These are phyloP conservation scores for Begonia masoniana DNA, from an alignment of 306 rosid genomes.

Conservation along the genomic window DNA sequence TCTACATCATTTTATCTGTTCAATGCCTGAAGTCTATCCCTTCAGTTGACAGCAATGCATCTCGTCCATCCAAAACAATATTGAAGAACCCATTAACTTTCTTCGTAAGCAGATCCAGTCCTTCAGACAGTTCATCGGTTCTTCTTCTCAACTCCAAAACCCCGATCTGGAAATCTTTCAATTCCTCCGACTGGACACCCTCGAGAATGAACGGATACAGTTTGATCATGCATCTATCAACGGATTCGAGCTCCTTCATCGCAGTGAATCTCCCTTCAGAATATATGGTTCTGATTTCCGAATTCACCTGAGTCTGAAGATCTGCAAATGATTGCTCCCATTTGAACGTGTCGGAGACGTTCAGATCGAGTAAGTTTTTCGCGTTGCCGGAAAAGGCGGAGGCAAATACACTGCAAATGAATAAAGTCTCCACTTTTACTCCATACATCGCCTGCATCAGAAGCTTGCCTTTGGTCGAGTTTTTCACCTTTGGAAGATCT, in stretches of 20 bases:
- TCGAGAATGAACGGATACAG: conserved; percentile 41
- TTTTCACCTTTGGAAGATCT: conserved; percentile 78
- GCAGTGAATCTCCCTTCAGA: conserved; percentile 27
- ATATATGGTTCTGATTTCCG: conserved; percentile 37
- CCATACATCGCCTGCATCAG: conserved; percentile 85
- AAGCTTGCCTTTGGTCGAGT: conserved; percentile 76
- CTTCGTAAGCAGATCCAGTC: conserved; percentile 56
- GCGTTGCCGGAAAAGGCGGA: conserved; percentile 47
- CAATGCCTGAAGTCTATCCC: too few relatives aligned
- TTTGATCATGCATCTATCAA: conserved; percentile 31
- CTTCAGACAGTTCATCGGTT: conserved; percentile 42
- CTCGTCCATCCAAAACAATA: conserved; percentile 50
- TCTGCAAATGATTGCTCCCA: conserved; percentile 58
- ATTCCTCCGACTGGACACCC: conserved; percentile 15
- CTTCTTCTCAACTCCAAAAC: conserved; percentile 28
- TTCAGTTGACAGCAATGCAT: conserved; percentile 39
- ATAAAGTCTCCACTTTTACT: conserved; percentile 57
- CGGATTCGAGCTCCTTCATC: conserved; percentile 54
- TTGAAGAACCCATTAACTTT: conserved; percentile 62
- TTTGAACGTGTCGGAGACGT: conserved; percentile 27
- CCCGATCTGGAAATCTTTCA: conserved; percentile 15
- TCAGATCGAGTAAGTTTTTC: conserved; percentile 36
- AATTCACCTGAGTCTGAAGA: conserved; percentile 47
- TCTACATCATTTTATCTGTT: too few relatives aligned
- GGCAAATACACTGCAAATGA: conserved; percentile 51